A percentile compares a stretch with the other conserved stretches of the same genome.
Evolutionary conservation across 2,329 filamentous ascomycete species (phyloP).

Genomic region (Clonostachys byssicola): DNA sequence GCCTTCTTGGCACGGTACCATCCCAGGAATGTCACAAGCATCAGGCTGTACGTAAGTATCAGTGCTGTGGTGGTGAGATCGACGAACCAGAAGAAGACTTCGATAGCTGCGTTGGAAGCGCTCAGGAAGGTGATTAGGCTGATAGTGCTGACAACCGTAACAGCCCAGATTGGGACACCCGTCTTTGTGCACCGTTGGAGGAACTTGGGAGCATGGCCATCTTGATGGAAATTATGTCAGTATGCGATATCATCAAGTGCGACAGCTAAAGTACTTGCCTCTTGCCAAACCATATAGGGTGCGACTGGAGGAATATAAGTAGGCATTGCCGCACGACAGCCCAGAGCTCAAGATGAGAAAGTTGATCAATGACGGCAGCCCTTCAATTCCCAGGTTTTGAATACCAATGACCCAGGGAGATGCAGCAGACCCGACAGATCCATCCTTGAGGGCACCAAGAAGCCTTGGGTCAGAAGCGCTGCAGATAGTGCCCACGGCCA

Average conservation of each 20-base stretch:
- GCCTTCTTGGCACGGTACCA: background rate
- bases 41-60: conserved; percentile 44
- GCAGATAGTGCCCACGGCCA: conserved; percentile 23
- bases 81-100: conserved; percentile 49
- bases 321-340: conserved; percentile 44
- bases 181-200: conserved; percentile 54
- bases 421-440: conserved; percentile 33
- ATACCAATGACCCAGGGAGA: conserved; percentile 57
- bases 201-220: conserved; percentile 44
- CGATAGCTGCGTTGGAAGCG: conserved; percentile 38
- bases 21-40: background rate
- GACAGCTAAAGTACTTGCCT: too few species aligned
- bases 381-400: conserved; percentile 44
- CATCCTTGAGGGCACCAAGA: conserved; percentile 34
- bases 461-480: conserved; percentile 17
- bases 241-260: too few species aligned
- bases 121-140: conserved; percentile 49
- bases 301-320: conserved; percentile 45
- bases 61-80: conserved; percentile 52
- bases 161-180: conserved; percentile 58
- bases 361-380: conserved; percentile 56
- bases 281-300: conserved; percentile 44
- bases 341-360: conserved; percentile 40
- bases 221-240: conserved; percentile 11
- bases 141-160: conserved; percentile 47